Conservation (phyloP, 306 rosid genomes). For the Macrotyloma uniflorum region DNA sequence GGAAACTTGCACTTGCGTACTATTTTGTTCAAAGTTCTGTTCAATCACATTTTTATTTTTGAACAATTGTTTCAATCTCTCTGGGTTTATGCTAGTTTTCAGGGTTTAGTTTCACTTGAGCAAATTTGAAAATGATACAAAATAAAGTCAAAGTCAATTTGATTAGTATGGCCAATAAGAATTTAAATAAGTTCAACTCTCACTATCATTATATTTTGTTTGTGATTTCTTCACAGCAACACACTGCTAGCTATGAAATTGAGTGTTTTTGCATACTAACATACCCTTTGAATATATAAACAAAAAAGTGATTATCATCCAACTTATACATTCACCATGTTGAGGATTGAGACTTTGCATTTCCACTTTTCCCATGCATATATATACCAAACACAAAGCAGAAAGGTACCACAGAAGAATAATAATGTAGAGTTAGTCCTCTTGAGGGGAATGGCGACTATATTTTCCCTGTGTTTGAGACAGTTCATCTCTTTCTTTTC, state of each 20-base stretch:
- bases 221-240: background rate
- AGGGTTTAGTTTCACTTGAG: background rate
- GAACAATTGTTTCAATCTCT: background rate
- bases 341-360: background rate
- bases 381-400: background rate
- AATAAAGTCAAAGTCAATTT: background rate
- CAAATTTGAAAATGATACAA: background rate
- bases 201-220: background rate
- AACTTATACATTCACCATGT: background rate
- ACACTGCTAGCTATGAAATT: background rate
- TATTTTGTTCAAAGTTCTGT: background rate
- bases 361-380: background rate
- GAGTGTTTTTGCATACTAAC: background rate
- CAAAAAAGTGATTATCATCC: background rate
- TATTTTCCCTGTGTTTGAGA: slow-evolving; percentile 45
- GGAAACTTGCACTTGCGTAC: background rate
- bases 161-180: no score
- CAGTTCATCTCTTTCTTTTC: slow-evolving; percentile 56
- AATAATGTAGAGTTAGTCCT: slow-evolving; percentile 37
- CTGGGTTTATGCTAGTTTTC: background rate
- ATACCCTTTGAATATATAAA: background rate
- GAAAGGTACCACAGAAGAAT: background rate
- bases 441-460: slow-evolving; percentile 39
- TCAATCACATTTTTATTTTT: background rate
- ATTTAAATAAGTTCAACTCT: background rate